phyloP scores from a whole-genome alignment of 202 grass and related monocot species.

The Schoenoplectus tabernaemontani region DNA sequence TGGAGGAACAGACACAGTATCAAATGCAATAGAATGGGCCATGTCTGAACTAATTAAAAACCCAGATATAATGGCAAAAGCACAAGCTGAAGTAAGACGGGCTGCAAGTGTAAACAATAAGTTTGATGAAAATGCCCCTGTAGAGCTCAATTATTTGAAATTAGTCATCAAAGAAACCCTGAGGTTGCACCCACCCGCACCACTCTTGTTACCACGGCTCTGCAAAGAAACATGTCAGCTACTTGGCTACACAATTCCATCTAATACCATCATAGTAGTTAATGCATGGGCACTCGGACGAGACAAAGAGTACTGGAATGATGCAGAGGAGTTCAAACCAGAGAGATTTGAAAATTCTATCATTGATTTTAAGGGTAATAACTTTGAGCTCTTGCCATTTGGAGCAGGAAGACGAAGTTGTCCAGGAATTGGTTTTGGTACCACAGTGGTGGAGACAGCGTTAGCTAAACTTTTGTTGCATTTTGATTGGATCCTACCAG shows the following conservation, averaged over 20 bases:
- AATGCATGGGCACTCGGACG: conserved; percentile 31
- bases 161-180: conserved; percentile 38
- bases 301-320: conserved; percentile 8
- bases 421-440: conserved; percentile 21
- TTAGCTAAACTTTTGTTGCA: conserved; percentile 14
- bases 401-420: conserved; percentile 39
- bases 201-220: conserved; percentile 21
- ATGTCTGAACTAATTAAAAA: conserved; percentile 41
- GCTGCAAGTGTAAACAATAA: not conserved
- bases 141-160: conserved; percentile 19
- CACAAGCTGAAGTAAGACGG: conserved; percentile 25
- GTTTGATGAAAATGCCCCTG: not conserved
- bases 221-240: conserved; percentile 28
- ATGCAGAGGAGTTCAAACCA: conserved; percentile 28
- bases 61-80: conserved; percentile 25
- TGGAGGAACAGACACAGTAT: conserved; percentile 26
- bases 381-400: conserved; percentile 30
- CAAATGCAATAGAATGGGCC: conserved; percentile 26
- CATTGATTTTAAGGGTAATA: conserved; percentile 21
- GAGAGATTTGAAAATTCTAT: conserved; percentile 27
- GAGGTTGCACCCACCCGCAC: conserved; percentile 22
- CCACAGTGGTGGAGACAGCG: conserved; percentile 4
- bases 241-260: conserved; percentile 17
- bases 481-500: conserved; percentile 22
- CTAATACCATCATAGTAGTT: conserved; percentile 26